Evolutionary conservation across 1,284 basidiomycete species (phyloP).

Genomic region (Ustanciosporium gigantosporum): DNA sequence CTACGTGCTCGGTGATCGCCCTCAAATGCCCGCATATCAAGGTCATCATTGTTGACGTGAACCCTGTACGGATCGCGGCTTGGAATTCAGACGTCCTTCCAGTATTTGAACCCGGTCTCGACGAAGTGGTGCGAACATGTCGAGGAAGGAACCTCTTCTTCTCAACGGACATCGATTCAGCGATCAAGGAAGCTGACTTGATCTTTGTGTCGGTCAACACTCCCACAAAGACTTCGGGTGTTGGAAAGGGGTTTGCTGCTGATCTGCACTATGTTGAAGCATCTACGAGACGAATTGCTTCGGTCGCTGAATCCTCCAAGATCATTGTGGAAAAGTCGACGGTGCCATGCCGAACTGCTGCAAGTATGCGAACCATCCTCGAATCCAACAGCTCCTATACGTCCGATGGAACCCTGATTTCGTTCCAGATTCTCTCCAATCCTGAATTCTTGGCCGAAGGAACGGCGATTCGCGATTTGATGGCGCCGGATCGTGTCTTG

Average conservation of each 20-base stretch:
- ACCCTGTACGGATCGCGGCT: conserved; percentile 88
- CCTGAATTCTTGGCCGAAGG: conserved; percentile 99
- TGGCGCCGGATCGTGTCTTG: conserved; percentile 88
- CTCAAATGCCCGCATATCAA: conserved; percentile 88
- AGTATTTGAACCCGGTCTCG: conserved; percentile 98
- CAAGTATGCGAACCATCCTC: conserved; percentile 97
- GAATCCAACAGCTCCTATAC: conserved; percentile 80
- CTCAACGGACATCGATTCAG: conserved; percentile 90
- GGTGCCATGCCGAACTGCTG: conserved; percentile 95
- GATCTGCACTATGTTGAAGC: conserved; percentile 77
- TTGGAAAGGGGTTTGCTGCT: conserved; percentile 95
- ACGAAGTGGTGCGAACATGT: conserved; percentile 82
- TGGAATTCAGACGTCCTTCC: conserved; percentile 82
- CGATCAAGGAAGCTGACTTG: conserved; percentile 84
- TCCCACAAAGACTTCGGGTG: conserved; percentile 95
- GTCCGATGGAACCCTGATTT: conserved; percentile 72
- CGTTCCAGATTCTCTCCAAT: conserved; percentile 98
- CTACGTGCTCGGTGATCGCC: conserved; percentile 91
- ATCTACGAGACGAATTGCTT: conserved; percentile 92
- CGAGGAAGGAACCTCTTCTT: conserved; percentile 96
- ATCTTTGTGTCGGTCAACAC: conserved; percentile 84
- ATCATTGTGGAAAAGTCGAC: conserved; percentile 99
- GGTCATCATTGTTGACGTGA: conserved; percentile 97
- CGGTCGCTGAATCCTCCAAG: conserved; percentile 85
- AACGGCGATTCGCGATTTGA: conserved; percentile 87